These are phyloP conservation scores for Turnera subulata DNA, from an alignment of 345 rosid genomes.

Conservation along the genomic window DNA sequence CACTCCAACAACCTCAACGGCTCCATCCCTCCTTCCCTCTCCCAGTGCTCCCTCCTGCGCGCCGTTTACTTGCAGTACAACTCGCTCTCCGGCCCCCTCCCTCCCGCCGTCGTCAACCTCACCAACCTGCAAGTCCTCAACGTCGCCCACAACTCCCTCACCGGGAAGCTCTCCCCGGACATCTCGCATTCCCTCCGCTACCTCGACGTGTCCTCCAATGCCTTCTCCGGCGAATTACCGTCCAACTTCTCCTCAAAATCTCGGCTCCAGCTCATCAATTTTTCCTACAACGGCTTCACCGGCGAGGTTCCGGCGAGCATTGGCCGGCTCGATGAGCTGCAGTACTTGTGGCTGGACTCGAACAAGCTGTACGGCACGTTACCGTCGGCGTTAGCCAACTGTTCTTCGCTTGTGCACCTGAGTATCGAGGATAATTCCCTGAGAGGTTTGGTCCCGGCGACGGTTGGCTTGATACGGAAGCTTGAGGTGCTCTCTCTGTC, in stretches of 20 bases:
- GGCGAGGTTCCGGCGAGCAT: slow-evolving; percentile 68
- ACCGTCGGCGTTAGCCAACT: slow-evolving; percentile 76
- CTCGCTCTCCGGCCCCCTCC: slow-evolving; percentile 78
- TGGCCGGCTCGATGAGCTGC: slow-evolving; percentile 62
- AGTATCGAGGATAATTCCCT: slow-evolving; percentile 66
- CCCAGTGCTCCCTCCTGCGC: slow-evolving; percentile 65
- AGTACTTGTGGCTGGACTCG: slow-evolving; percentile 64
- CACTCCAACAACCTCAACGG: slow-evolving; percentile 74
- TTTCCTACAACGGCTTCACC: slow-evolving; percentile 69
- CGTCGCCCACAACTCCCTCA: slow-evolving; percentile 63
- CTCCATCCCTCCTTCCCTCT: slow-evolving; percentile 61
- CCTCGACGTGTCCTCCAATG: slow-evolving; percentile 72
- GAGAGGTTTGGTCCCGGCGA: slow-evolving; percentile 68
- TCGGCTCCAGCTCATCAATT: slow-evolving; percentile 67
- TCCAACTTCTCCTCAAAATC: slow-evolving; percentile 49
- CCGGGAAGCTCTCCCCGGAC: slow-evolving; percentile 53
- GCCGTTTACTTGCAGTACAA: slow-evolving; percentile 77
- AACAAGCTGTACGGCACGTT: slow-evolving; percentile 66
- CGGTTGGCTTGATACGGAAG: slow-evolving; percentile 60
- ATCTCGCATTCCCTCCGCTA: no score
- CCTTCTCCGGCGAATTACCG: slow-evolving; percentile 64
- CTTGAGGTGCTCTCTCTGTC: slow-evolving; percentile 66
- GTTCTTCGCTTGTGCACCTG: slow-evolving; percentile 72
- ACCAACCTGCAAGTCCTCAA: slow-evolving; percentile 52
- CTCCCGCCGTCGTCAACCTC: slow-evolving; percentile 52